Conservation (phyloP, 805 yeast species). For the Pichia occidentalis region DNA sequence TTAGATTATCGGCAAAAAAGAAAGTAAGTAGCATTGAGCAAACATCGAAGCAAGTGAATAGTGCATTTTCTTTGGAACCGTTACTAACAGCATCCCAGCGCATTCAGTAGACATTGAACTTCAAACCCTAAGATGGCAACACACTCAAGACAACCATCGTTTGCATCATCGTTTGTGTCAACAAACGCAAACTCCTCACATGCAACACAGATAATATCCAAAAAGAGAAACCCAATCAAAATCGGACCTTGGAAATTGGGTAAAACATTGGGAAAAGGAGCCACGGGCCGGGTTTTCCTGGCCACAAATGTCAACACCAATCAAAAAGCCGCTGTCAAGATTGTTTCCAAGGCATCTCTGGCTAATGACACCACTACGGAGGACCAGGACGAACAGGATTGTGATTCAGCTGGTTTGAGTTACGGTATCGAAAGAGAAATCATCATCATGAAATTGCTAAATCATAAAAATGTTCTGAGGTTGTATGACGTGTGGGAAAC, state of each 20-base stretch:
- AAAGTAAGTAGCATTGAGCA: too few species aligned
- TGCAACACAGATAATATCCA: background rate
- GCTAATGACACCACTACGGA: slow-evolving; percentile 10
- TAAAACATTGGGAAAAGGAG: slow-evolving; percentile 91
- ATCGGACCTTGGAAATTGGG: slow-evolving; percentile 97
- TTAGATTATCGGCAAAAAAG: too few species aligned
- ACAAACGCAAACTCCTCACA: slow-evolving; percentile 15
- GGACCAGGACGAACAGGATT: slow-evolving; percentile 32
- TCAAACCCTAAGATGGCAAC: slow-evolving; percentile 24
- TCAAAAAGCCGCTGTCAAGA: slow-evolving; percentile 91
- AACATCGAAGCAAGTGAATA: too few species aligned
- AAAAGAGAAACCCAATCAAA: slow-evolving; percentile 34
- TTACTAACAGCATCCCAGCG: slow-evolving; percentile 1
- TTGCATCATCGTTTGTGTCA: slow-evolving; percentile 47
- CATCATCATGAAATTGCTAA: slow-evolving; percentile 74
- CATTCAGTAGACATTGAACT: background rate
- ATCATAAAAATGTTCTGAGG: slow-evolving; percentile 73
- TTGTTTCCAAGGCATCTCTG: slow-evolving; percentile 80
- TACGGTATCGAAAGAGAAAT: slow-evolving; percentile 85
- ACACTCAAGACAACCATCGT: slow-evolving; percentile 55
- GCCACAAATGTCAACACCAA: slow-evolving; percentile 84
- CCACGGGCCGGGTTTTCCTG: slow-evolving; percentile 88
- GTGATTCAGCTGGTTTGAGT: slow-evolving; percentile 53
- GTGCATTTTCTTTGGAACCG: too few species aligned
- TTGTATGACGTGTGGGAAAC: slow-evolving; percentile 86